Evolutionary conservation across 1,284 basidiomycete species (phyloP).

Genomic region (Ustilago esculenta): DNA sequence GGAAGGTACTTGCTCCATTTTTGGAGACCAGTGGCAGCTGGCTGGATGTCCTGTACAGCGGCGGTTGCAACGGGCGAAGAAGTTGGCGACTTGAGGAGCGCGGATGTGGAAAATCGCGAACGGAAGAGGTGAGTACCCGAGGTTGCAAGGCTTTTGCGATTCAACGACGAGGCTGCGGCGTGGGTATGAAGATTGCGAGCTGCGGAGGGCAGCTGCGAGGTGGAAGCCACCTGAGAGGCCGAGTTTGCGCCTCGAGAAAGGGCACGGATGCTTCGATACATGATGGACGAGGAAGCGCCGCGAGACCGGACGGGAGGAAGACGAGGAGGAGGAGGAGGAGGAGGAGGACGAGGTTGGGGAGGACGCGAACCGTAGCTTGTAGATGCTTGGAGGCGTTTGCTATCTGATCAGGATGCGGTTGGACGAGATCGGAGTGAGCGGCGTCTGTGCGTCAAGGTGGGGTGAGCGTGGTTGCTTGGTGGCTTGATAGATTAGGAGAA

Average conservation of each 20-base stretch:
- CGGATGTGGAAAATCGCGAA: slow-evolving; percentile 45
- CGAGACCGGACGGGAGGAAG: too few species aligned
- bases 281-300: slow-evolving; percentile 25
- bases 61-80: slow-evolving; percentile 46
- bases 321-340: slow-evolving; percentile 1
- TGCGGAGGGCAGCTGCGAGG: slow-evolving; percentile 24
- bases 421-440: neutral
- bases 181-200: slow-evolving; percentile 39
- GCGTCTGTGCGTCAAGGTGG: slow-evolving; percentile 21
- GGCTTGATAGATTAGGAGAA: slow-evolving; percentile 16
- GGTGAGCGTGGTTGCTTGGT: neutral
- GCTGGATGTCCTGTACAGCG: slow-evolving; percentile 50
- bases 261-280: slow-evolving; percentile 45
- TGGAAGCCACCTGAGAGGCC: slow-evolving; percentile 39
- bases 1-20: slow-evolving; percentile 63
- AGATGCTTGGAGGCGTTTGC: neutral
- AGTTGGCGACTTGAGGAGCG: slow-evolving; percentile 36
- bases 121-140: slow-evolving; percentile 35
- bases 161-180: slow-evolving; percentile 19
- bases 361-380: slow-evolving; percentile 3
- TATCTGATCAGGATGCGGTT: slow-evolving; percentile 17
- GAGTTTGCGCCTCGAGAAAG: slow-evolving; percentile 41
- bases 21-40: slow-evolving; percentile 55
- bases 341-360: neutral
- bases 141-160: slow-evolving; percentile 27